phyloP scores from a whole-genome alignment of 306 rosid species.

The Quercus aquifolioides region DNA sequence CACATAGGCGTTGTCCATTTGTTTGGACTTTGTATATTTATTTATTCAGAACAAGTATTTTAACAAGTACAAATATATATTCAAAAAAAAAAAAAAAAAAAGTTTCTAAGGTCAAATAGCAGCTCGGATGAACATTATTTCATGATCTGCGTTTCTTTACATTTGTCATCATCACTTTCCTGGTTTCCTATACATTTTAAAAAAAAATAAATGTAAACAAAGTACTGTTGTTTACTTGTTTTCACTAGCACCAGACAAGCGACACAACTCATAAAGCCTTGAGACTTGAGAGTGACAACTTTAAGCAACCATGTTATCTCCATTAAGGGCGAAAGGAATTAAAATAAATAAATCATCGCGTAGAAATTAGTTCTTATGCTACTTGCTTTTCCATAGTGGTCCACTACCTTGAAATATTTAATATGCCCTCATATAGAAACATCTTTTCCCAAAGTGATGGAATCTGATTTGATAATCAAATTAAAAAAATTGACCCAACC shows the following conservation, averaged over 20 bases:
- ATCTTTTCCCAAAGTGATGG: neutral
- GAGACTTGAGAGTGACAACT: neutral
- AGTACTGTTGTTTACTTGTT: neutral
- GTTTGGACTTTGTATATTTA: too few relatives aligned
- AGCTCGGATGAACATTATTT: neutral
- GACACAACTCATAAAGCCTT: neutral
- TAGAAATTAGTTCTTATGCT: neutral
- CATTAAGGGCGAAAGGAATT: neutral
- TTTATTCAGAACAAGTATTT: too few relatives aligned
- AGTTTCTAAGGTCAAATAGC: too few relatives aligned
- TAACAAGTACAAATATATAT: too few relatives aligned
- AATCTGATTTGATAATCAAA: neutral
- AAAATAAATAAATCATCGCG: neutral
- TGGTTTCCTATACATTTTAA: neutral
- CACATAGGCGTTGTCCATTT: too few relatives aligned
- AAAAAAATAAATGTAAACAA: neutral
- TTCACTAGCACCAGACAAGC: neutral
- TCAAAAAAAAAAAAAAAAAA: too few relatives aligned
- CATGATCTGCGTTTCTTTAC: neutral
- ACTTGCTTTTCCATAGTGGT: constrained; percentile 30
- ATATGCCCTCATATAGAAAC: neutral
- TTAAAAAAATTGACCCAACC: neutral
- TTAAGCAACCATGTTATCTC: neutral
- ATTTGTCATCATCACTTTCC: neutral
- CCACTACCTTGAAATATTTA: constrained; percentile 17